These are phyloP conservation scores for Bacterosira constricta DNA, from an alignment of 108 stramenopile genomes.

Conservation along the genomic window DNA sequence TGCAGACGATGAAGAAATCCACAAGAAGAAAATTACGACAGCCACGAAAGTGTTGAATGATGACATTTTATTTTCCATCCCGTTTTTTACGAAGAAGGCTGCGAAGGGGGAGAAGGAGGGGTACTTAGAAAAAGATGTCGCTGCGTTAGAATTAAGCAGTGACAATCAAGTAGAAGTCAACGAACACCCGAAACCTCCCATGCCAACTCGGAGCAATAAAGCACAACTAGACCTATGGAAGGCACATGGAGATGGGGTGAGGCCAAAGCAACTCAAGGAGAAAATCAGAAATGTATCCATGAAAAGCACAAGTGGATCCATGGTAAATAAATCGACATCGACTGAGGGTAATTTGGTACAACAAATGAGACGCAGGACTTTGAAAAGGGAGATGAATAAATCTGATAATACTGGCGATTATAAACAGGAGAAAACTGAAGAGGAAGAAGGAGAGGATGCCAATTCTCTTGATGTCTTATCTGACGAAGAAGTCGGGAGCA, in stretches of 20 bases:
- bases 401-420: background rate
- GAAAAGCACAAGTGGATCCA: background rate
- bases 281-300: background rate
- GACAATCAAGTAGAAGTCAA: background rate
- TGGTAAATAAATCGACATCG: background rate
- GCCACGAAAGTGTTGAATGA: constrained; percentile 21
- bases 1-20: background rate
- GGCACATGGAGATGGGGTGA: constrained; percentile 34
- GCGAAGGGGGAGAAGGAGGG: background rate
- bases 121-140: background rate
- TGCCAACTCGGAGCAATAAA: constrained; percentile 1
- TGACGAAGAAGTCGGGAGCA: constrained; percentile 29
- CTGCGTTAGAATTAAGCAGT: background rate
- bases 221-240: constrained; percentile 28
- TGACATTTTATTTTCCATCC: constrained; percentile 41
- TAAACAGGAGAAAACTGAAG: background rate
- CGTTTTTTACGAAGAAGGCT: background rate
- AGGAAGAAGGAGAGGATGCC: background rate
- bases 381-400: background rate
- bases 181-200: background rate
- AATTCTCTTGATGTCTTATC: constrained; percentile 12
- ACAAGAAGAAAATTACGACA: constrained; percentile 18
- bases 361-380: background rate
- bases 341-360: too few species aligned
- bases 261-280: constrained; percentile 4